These are phyloP conservation scores for Raphanus sativus DNA, from an alignment of 345 rosid genomes.

Conservation along the genomic window DNA sequence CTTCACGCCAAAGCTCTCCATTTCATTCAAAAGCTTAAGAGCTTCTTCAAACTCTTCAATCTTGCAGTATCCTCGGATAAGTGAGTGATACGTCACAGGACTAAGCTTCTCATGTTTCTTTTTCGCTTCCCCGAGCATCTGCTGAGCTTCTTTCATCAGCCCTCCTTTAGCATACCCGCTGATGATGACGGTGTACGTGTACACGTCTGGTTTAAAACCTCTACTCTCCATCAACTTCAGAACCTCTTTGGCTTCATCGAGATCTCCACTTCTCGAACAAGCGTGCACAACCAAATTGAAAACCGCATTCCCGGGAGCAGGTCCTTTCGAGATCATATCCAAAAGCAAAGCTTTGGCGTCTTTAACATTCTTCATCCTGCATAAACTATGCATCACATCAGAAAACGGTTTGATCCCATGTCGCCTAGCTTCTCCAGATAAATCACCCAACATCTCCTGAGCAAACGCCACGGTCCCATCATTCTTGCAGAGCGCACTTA, in stretches of 20 bases:
- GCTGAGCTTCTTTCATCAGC: slow-evolving; percentile 66
- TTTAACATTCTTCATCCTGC: slow-evolving; percentile 59
- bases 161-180: slow-evolving; percentile 78
- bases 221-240: slow-evolving; percentile 66
- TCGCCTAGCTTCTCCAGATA: slow-evolving; percentile 49
- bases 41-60: slow-evolving; percentile 73
- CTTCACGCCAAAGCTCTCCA: slow-evolving; percentile 61
- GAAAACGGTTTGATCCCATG: slow-evolving; percentile 70
- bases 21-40: slow-evolving; percentile 62
- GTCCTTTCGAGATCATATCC: slow-evolving; percentile 73
- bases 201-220: slow-evolving; percentile 82
- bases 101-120: slow-evolving; percentile 65
- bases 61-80: slow-evolving; percentile 80
- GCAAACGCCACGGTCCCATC: slow-evolving; percentile 68
- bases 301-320: slow-evolving; percentile 79
- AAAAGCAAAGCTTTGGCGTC: slow-evolving; percentile 57
- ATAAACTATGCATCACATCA: slow-evolving; percentile 62
- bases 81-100: slow-evolving; percentile 71
- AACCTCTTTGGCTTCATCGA: slow-evolving; percentile 56
- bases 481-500: slow-evolving; percentile 49
- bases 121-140: slow-evolving; percentile 64
- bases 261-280: slow-evolving; percentile 59
- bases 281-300: slow-evolving; percentile 59
- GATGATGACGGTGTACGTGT: slow-evolving; percentile 65
- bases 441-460: slow-evolving; percentile 51